Evolutionary conservation across 1,284 basidiomycete species (phyloP).

Genomic region (Ustilago loliicola): DNA sequence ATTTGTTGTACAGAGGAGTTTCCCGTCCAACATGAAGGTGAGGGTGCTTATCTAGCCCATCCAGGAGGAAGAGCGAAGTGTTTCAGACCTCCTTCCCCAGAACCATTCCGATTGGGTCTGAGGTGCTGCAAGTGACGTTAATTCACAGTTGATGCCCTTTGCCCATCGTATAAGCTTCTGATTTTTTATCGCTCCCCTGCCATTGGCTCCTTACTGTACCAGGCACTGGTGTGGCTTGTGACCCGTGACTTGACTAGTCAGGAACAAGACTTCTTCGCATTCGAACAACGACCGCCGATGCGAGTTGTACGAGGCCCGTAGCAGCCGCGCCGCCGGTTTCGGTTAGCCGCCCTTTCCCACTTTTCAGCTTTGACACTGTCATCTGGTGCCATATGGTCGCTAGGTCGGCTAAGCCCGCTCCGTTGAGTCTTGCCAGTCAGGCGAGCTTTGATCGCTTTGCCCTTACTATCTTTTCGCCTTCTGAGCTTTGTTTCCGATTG

Average conservation of each 20-base stretch:
- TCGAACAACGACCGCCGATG: too few relatives aligned
- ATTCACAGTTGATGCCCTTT: background rate
- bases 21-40: too few relatives aligned
- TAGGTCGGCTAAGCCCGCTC: background rate
- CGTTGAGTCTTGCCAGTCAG: background rate
- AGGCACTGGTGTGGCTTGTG: background rate
- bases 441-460: background rate
- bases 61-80: background rate
- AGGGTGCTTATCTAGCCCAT: too few relatives aligned
- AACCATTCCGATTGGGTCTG: background rate
- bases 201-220: background rate
- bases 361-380: background rate
- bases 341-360: background rate
- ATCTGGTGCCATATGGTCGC: background rate
- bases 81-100: background rate
- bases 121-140: background rate
- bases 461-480: too few relatives aligned
- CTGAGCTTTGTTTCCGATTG: background rate
- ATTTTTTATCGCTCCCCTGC: constrained; percentile 1
- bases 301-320: too few relatives aligned
- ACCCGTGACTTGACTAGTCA: background rate
- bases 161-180: background rate
- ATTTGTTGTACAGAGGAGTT: too few relatives aligned
- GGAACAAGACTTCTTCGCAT: background rate
- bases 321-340: background rate